phyloP scores from a whole-genome alignment of 768 basidiomycete species.

The Pulveroboletus sp. region DNA sequence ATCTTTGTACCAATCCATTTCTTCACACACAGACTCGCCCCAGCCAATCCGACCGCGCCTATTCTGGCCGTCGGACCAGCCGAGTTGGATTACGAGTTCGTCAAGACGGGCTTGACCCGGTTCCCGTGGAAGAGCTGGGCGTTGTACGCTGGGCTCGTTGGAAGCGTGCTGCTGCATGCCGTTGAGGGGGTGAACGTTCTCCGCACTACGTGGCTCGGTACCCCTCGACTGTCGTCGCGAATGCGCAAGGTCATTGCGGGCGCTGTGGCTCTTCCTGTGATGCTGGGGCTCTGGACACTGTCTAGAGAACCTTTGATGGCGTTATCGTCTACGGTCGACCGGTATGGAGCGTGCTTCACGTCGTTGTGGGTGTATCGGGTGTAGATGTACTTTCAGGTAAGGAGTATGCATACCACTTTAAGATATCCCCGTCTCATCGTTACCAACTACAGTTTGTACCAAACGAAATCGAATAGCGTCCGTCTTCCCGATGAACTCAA shows the following conservation, averaged over 20 bases:
- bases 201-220: conserved; percentile 43
- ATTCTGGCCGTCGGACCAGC: conserved; percentile 55
- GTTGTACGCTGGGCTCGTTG: conserved; percentile 62
- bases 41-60: conserved; percentile 39
- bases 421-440: neutral
- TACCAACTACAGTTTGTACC: neutral
- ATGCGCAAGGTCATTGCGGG: conserved; percentile 32
- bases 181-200: conserved; percentile 59
- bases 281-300: conserved; percentile 54
- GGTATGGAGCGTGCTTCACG: conserved; percentile 52
- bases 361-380: conserved; percentile 47
- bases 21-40: conserved; percentile 63
- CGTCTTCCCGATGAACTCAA: neutral
- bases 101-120: conserved; percentile 62
- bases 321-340: conserved; percentile 46
- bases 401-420: neutral
- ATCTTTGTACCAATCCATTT: conserved; percentile 69
- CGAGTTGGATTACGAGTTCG: conserved; percentile 82
- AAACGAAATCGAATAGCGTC: neutral
- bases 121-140: conserved; percentile 65
- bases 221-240: conserved; percentile 9
- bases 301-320: conserved; percentile 57
- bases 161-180: conserved; percentile 55
- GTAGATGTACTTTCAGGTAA: conserved; percentile 14
- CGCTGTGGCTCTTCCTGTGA: conserved; percentile 46